A percentile compares a stretch with the other conserved stretches of the same genome.
Evolutionary conservation across 148 eudicot genomes (phyloP).

Genomic region (Chenopodium album): DNA sequence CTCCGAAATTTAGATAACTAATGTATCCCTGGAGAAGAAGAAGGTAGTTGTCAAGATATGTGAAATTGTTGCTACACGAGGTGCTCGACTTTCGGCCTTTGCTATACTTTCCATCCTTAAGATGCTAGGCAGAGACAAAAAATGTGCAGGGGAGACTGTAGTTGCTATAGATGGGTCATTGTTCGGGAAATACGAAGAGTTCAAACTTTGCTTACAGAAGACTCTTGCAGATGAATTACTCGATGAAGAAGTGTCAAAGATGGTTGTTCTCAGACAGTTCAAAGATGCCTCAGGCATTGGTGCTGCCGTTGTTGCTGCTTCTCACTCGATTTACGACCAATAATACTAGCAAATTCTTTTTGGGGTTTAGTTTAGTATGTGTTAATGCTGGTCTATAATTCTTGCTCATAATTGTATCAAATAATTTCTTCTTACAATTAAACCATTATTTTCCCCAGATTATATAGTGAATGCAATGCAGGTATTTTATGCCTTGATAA

Average conservation of each 20-base stretch:
- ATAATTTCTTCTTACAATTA: neutral
- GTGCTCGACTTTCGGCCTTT: constrained; percentile 84
- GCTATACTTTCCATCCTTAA: constrained; percentile 74
- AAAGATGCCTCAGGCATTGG: constrained; percentile 87
- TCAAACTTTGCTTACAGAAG: constrained; percentile 53
- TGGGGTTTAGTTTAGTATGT: neutral
- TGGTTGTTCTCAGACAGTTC: constrained; percentile 49
- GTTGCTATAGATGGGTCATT: constrained; percentile 81
- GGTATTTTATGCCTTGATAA: too few relatives aligned
- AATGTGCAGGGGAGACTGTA: constrained; percentile 45
- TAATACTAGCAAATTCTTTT: neutral
- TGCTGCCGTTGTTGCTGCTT: constrained; percentile 85
- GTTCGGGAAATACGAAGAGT: constrained; percentile 59
- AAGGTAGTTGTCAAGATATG: constrained; percentile 60
- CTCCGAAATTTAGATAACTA: constrained; percentile 2
- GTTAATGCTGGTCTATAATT: neutral
- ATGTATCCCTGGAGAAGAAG: constrained; percentile 36
- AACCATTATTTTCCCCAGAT: neutral
- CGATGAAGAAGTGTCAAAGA: constrained; percentile 43
- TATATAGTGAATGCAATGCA: neutral
- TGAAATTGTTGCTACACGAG: constrained; percentile 65
- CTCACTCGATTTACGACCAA: constrained; percentile 52
- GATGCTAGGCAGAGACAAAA: constrained; percentile 56
- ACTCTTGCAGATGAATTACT: constrained; percentile 61
- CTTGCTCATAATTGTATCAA: neutral